Evolutionary conservation across 495 filamentous ascomycete species (phyloP).

Genomic region (Patellaria atrata): DNA sequence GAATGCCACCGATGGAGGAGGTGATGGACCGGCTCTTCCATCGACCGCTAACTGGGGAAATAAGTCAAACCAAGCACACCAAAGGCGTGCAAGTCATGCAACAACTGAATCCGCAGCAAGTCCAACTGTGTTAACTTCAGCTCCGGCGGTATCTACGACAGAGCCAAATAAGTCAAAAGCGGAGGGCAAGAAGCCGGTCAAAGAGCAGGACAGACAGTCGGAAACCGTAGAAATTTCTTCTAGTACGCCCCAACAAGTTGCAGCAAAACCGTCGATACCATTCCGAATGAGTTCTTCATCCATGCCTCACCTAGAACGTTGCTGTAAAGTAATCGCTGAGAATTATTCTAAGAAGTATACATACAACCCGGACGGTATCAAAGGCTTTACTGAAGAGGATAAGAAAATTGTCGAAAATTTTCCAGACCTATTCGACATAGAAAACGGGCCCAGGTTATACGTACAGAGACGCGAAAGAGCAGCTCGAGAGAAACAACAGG

Average conservation of each 20-base stretch:
- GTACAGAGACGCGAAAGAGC: no score
- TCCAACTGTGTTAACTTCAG: slow-evolving; percentile 51
- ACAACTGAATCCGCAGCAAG: slow-evolving; percentile 70
- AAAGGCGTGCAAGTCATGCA: slow-evolving; percentile 60
- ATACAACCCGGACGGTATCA: no score
- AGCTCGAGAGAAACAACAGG: slow-evolving; percentile 37
- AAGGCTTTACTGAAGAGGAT: no score
- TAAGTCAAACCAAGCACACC: slow-evolving; percentile 57
- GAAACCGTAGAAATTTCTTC: not conserved
- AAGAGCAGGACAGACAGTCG: slow-evolving; percentile 7
- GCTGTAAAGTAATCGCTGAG: no score
- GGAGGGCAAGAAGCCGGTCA: slow-evolving; percentile 4
- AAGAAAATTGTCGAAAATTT: no score
- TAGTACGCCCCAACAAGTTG: slow-evolving; percentile 27
- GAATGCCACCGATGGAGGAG: slow-evolving; percentile 33
- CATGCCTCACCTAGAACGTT: no score
- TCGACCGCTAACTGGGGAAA: slow-evolving; percentile 88
- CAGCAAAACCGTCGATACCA: no score
- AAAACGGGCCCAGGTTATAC: no score
- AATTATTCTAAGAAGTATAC: no score
- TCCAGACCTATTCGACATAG: no score
- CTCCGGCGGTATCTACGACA: slow-evolving; percentile 12
- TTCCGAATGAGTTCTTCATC: no score
- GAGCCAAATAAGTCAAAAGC: slow-evolving; percentile 14
- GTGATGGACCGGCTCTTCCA: slow-evolving; percentile 74